phyloP scores from a whole-genome alignment of 2,329 filamentous ascomycete species.

The Hypoxylon sp. region DNA sequence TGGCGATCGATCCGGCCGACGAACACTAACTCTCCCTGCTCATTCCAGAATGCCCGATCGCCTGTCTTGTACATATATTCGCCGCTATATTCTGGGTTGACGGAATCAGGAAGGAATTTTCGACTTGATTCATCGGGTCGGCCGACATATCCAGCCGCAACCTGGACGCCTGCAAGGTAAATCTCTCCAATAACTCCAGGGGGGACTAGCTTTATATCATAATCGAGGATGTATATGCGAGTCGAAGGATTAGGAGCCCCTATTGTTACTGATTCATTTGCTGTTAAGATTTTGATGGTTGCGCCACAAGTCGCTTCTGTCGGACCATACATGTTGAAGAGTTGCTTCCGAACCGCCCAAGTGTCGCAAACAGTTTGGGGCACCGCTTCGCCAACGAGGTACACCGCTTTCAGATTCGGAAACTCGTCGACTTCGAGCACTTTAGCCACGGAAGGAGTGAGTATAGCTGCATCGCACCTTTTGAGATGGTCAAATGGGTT shows the following conservation, averaged over 20 bases:
- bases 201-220: not conserved
- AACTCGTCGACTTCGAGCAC: not conserved
- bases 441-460: not conserved
- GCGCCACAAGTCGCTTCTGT: not conserved
- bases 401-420: not conserved
- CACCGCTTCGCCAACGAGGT: not conserved
- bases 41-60: not conserved
- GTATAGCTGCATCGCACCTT: not conserved
- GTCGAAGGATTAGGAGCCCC: not conserved
- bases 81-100: not conserved
- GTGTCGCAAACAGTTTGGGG: not conserved
- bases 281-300: not conserved
- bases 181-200: not conserved
- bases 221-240: not conserved
- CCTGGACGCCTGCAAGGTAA: not conserved
- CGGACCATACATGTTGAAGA: not conserved
- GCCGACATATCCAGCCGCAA: not conserved
- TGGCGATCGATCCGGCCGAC: constrained; percentile 51
- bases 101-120: not conserved
- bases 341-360: not conserved
- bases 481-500: not conserved
- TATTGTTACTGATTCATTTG: not conserved
- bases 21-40: constrained; percentile 44
- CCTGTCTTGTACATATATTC: not conserved
- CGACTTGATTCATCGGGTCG: not conserved